phyloP scores from a whole-genome alignment of 2,329 filamentous ascomycete genomes.

The Rutstroemia sp. region DNA sequence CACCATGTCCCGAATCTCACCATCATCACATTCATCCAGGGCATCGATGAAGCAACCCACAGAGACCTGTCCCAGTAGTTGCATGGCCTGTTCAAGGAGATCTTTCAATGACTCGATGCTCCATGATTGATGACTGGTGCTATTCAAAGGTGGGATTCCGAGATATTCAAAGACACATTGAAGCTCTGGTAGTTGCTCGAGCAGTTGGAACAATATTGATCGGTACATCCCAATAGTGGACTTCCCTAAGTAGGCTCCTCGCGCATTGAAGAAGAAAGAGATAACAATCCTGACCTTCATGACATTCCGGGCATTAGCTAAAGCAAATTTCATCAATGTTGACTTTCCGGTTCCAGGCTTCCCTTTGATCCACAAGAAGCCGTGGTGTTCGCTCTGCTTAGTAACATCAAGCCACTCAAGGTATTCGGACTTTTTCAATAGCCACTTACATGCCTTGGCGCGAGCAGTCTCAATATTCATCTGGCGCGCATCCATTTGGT shows the following conservation, averaged over 20 bases:
- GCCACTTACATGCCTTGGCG: slow-evolving; percentile 19
- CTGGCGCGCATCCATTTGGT: too few species aligned
- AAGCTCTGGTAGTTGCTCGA: slow-evolving; percentile 30
- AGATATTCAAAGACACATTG: slow-evolving; percentile 18
- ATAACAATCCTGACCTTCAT: too few species aligned
- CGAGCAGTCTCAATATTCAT: too few species aligned
- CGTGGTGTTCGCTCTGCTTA: slow-evolving; percentile 27
- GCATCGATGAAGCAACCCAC: slow-evolving; percentile 36
- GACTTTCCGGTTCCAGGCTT: slow-evolving; percentile 33
- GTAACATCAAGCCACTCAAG: slow-evolving; percentile 31
- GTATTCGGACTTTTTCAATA: slow-evolving; percentile 30
- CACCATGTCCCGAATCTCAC: slow-evolving; percentile 28
- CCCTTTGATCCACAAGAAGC: slow-evolving; percentile 41
- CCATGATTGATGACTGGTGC: too few species aligned
- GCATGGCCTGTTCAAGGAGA: too few species aligned
- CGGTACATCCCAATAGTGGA: slow-evolving; percentile 39
- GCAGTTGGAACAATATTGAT: slow-evolving; percentile 36
- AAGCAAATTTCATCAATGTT: too few species aligned
- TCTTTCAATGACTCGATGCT: too few species aligned
- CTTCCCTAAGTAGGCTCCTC: slow-evolving; percentile 28
- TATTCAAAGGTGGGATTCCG: too few species aligned
- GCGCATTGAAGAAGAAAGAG: slow-evolving; percentile 4
- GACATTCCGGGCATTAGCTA: too few species aligned
- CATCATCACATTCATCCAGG: slow-evolving; percentile 38
- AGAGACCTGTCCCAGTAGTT: too few species aligned